phyloP scores from a whole-genome alignment of 352 stramenopile species.

The Globisporangium alternatum region DNA sequence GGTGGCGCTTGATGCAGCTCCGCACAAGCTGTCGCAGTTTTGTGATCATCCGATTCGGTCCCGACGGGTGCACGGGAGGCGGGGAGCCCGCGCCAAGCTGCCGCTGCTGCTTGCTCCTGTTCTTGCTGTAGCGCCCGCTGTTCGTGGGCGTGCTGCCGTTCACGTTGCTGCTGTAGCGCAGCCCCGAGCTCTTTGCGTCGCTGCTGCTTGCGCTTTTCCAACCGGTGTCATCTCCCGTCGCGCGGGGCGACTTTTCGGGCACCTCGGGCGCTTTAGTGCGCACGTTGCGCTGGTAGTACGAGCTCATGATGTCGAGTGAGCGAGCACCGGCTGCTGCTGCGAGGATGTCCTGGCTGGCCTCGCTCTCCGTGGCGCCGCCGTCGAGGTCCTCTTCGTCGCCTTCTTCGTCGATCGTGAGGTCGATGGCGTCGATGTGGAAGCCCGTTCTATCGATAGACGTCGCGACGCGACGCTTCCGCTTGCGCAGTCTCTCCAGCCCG shows the following conservation, averaged over 20 bases:
- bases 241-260: constrained; percentile 12
- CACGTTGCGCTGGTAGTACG: constrained; percentile 12
- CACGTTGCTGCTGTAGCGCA: constrained; percentile 19
- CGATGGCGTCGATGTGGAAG: constrained; percentile 19
- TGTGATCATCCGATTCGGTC: constrained; percentile 17
- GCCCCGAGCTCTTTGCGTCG: constrained; percentile 13
- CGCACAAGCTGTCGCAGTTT: constrained; percentile 44
- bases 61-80: constrained; percentile 6
- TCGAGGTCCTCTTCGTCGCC: constrained; percentile 12
- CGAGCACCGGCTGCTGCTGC: background rate
- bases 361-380: constrained; percentile 3
- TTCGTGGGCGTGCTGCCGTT: constrained; percentile 18
- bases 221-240: constrained; percentile 5
- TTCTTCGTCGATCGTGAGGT: constrained; percentile 21
- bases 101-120: constrained; percentile 4
- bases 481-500: constrained; percentile 23
- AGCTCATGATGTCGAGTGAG: constrained; percentile 9
- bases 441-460: constrained; percentile 29
- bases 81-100: background rate
- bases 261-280: constrained; percentile 11
- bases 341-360: background rate
- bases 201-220: constrained; percentile 18
- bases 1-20: constrained; percentile 49
- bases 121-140: constrained; percentile 4
- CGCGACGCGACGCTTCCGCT: constrained; percentile 38